Evolutionary conservation across 441 rosid species (phyloP), one percentile per base, ranked within the genome.

Genomic region (Capsella rubella): DNA sequence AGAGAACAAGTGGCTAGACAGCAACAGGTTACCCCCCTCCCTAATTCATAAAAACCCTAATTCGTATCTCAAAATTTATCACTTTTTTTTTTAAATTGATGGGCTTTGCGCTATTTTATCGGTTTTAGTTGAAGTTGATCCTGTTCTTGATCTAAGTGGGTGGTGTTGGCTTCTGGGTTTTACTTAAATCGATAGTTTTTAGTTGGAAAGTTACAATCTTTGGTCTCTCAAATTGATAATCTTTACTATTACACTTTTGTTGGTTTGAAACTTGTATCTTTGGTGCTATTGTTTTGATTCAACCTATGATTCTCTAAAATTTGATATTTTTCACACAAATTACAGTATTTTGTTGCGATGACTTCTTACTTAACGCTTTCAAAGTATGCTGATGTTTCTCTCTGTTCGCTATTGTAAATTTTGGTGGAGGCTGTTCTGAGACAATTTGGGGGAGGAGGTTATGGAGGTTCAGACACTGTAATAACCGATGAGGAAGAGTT

Each of bases 1-100:
- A 81, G 98, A 73, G 89, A 90, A 85, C 98, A 92, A 84, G 96
- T 92, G 54, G 93, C 96, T 32, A 89, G 84, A 87, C 96, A 92
- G 59, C 98, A 92, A 58, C 96, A 90, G 83, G 98, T 89, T 45
- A 11, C 4, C 46, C 45, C 37, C 53, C 28, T 25, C 2, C 0
- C 6, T 31, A 31, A 5, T 35, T 35, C 10, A 2, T 2, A 14
- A 14, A 32, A 62, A 32, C 45, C 69, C 63, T 53, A 64, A 47
- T 46, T 57, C 28, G 31, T 55, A 40, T 31, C 56, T 59, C 73
- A 29, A 16, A 21, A 21, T 21, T 21, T 21, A 21, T 21, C 25
- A 21, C 25, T 21, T 21, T 21, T 35, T 28, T 56, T 14, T 75
- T 60, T 78, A 45, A 34, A 67, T 32, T 60, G 28, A n/a, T 6